These are phyloP conservation scores for Rhynchosporium secalis DNA, from an alignment of 2,329 filamentous ascomycete species.

Conservation along the genomic window DNA sequence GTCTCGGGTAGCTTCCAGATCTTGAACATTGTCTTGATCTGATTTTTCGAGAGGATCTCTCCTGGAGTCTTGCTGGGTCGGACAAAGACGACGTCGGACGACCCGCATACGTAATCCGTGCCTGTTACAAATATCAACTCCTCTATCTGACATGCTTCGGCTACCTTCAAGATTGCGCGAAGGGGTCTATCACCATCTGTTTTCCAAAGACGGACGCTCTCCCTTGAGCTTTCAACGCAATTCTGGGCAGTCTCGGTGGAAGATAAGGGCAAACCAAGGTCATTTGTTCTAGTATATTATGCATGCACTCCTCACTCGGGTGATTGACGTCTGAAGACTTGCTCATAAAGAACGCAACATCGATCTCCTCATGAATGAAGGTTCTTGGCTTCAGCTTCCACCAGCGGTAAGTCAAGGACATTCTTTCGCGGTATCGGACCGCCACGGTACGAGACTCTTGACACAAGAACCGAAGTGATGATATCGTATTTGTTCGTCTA, in stretches of 20 bases:
- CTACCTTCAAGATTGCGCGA: background rate
- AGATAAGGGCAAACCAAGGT: background rate
- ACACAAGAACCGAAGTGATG: background rate
- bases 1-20: background rate
- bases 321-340: background rate
- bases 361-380: background rate
- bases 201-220: background rate
- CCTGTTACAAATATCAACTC: background rate
- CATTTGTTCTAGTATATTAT: background rate
- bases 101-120: background rate
- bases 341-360: background rate
- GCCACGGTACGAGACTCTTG: background rate
- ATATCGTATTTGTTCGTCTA: background rate
- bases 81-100: background rate
- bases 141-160: background rate
- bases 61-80: background rate
- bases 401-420: background rate
- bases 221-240: background rate
- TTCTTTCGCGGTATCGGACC: background rate
- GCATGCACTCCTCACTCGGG: background rate
- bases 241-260: background rate
- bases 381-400: background rate
- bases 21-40: background rate
- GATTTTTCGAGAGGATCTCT: background rate
- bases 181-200: background rate